phyloP scores from a whole-genome alignment of 2,329 filamentous ascomycete species.

The Colletotrichum sp. region DNA sequence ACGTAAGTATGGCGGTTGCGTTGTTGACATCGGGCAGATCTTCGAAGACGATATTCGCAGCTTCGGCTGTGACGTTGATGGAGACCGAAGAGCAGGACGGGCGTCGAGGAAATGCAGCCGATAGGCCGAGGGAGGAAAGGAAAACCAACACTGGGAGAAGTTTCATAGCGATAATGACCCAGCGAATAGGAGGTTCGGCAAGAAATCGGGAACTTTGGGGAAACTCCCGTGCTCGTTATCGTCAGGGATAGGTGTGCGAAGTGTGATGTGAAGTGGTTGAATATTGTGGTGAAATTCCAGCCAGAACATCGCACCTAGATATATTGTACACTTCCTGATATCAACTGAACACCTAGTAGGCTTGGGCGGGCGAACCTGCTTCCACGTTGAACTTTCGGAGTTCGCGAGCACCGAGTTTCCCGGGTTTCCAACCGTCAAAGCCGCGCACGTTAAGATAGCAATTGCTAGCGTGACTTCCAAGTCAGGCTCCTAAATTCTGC shows the following conservation, averaged over 20 bases:
- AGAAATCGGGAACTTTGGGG: neutral
- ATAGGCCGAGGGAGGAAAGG: neutral
- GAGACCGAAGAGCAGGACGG: neutral
- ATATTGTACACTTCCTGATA: neutral
- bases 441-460: neutral
- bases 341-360: neutral
- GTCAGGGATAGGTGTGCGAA: neutral
- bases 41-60: neutral
- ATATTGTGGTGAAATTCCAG: neutral
- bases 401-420: neutral
- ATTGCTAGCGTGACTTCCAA: neutral
- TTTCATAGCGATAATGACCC: neutral
- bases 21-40: neutral
- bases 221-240: neutral
- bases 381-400: neutral
- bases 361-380: neutral
- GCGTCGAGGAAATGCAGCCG: neutral
- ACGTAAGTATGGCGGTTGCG: neutral
- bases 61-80: neutral
- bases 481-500: fast-evolving
- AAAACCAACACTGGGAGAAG: fast-evolving
- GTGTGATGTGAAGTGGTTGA: neutral
- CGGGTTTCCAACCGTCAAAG: neutral
- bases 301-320: neutral
- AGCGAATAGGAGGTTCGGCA: neutral